These are phyloP conservation scores for Cladosporium halotolerans DNA, from an alignment of 2,329 filamentous ascomycete species.

Conservation along the genomic window DNA sequence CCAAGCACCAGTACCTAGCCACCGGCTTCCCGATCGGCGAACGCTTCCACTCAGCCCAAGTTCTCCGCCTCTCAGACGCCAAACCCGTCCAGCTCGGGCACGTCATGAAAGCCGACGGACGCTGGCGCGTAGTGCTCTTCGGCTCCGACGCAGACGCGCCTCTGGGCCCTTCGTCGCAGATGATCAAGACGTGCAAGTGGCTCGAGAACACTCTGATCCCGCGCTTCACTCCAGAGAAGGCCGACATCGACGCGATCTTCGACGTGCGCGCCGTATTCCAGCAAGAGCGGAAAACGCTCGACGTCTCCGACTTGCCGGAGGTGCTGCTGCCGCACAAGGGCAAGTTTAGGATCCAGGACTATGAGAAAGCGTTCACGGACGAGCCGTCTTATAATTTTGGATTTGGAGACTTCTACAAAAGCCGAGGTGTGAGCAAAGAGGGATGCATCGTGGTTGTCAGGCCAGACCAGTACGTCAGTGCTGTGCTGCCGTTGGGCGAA, in stretches of 20 bases:
- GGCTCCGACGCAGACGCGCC: slow-evolving; percentile 18
- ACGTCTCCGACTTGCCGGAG: slow-evolving; percentile 35
- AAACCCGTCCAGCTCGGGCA: slow-evolving; percentile 31
- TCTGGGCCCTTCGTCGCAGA: slow-evolving; percentile 15
- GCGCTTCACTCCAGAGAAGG: slow-evolving; percentile 33
- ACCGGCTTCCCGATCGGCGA: slow-evolving; percentile 27
- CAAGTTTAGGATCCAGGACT: slow-evolving; percentile 28
- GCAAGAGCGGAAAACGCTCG: slow-evolving; percentile 23
- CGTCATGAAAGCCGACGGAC: slow-evolving; percentile 29
- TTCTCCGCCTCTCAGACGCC: slow-evolving; percentile 29
- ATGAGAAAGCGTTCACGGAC: slow-evolving; percentile 42
- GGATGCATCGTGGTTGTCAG: slow-evolving; percentile 56
- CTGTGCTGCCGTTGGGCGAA: slow-evolving; percentile 25
- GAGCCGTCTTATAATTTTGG: slow-evolving; percentile 37
- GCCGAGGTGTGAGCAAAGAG: slow-evolving; percentile 52
- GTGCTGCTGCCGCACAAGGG: slow-evolving; percentile 41
- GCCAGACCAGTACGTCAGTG: slow-evolving; percentile 61
- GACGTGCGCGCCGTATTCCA: slow-evolving; percentile 42
- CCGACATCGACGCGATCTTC: slow-evolving; percentile 44
- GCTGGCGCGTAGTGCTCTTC: slow-evolving; percentile 31
- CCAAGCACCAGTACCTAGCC: slow-evolving; percentile 25
- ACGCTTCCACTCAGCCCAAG: slow-evolving; percentile 28
- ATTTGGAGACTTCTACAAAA: slow-evolving; percentile 42
- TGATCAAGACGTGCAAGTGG: slow-evolving; percentile 21
- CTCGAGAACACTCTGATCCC: slow-evolving; percentile 20